These are phyloP conservation scores for Astragalus glycyphyllos DNA, from an alignment of 306 rosid genomes.

Conservation along the genomic window DNA sequence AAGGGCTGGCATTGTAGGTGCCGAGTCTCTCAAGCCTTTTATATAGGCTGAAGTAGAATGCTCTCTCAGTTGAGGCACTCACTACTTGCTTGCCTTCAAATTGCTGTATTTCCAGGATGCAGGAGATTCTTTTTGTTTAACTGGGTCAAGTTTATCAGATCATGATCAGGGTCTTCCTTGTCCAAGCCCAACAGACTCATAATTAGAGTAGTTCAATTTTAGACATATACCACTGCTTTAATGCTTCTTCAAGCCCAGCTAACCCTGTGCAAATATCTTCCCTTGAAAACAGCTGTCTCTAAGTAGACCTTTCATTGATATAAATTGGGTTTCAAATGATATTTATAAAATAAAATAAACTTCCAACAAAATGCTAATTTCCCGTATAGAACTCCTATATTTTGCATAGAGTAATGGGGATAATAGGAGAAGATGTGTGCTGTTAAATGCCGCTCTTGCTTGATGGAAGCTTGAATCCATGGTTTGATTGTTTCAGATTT, in stretches of 20 bases:
- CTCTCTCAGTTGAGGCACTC: too few relatives aligned
- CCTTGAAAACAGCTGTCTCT: background rate
- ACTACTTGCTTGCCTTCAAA: slow-evolving; percentile 10
- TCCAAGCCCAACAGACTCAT: background rate
- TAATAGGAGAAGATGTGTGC: slow-evolving; percentile 1
- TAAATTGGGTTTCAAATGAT: slow-evolving; percentile 5
- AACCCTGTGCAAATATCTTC: slow-evolving; percentile 14
- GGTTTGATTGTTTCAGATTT: slow-evolving; percentile 22
- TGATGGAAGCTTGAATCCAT: slow-evolving; percentile 9
- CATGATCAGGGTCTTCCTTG: slow-evolving; percentile 1
- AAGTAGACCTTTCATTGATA: slow-evolving; percentile 3
- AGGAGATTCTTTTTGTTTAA: background rate
- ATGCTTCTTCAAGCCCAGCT: background rate
- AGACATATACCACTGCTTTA: slow-evolving; percentile 8
- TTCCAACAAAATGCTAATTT: slow-evolving; percentile 24
- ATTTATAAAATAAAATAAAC: background rate
- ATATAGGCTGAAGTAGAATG: too few relatives aligned
- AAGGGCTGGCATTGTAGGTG: background rate
- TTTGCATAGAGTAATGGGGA: slow-evolving; percentile 32
- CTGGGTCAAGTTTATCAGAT: slow-evolving; percentile 21
- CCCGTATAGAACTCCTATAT: background rate
- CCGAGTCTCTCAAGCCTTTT: background rate
- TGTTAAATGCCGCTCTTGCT: slow-evolving; percentile 28
- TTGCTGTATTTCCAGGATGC: slow-evolving; percentile 6
- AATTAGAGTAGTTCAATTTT: background rate